Base-by-base conservation (phyloP, 768 basidiomycete species). In the Hypholoma fasciculare region DNA sequence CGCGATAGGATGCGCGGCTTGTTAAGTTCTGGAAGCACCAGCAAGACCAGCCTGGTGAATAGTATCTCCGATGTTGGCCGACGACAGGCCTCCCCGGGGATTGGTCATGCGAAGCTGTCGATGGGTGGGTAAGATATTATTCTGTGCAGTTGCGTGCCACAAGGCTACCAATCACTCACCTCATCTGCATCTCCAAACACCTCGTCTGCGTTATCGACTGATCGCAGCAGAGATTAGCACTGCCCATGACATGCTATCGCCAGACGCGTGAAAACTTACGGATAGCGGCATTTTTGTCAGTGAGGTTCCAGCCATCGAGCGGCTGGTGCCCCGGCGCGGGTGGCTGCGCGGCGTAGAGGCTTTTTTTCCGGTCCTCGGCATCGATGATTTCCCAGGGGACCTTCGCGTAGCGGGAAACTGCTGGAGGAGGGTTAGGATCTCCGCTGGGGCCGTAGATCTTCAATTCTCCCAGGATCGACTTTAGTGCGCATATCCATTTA, bases 401-500 rank as follows among this genome's bases (percentile, higher is more conserved):
- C 61, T 86, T 63, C 14, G 89, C 90, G 70, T 90, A 89, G 17
- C 80, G 77, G 7, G 76, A 71, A 13, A 88, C 83, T 3, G 73
- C 75, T 37, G 88, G 72, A n/a, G 80, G 72, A 20, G 79, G 74
- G 61, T 77, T 69, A 1, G 88, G 87, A 68, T 87, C 68, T 20
- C 89, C 85, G 34, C 62, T 69, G 8, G 87, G 85, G 5, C 88
- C 88, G 63, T 78, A 93, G 58, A 97, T 88, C 61, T 84, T 78
- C 50, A 86, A 71, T 59, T 92, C 88, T 26, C 79, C 82, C 59
- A 92, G 75, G 49, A 84, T 80, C 46, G 81, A 69, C 72, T 95
- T 96, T 54, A 97, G 78, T 14, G 90, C 89, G 71, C 92, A 95
- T 43, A 95, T 82, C 93, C 93, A 96, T 73, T 93, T 96, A 77